phyloP scores from a whole-genome alignment of 495 filamentous ascomycete genomes.

The Podospora sp. region DNA sequence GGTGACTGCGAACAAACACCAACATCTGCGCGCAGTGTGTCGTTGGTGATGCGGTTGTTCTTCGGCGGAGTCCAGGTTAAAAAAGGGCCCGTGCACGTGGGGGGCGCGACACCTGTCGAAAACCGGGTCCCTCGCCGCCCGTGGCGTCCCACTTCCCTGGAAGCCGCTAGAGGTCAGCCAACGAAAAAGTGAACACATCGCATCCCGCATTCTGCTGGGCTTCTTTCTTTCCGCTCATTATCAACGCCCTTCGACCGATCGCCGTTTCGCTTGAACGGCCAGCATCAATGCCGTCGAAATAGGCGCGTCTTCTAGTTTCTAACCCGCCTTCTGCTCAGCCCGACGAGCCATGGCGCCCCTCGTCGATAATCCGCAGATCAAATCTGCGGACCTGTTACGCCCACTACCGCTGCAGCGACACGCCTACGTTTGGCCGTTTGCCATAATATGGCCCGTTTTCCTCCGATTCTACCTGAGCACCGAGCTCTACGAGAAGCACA shows the following conservation, averaged over 20 bases:
- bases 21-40: no score
- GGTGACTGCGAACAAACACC: no score
- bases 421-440: conserved; percentile 89
- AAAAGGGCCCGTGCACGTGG: background rate
- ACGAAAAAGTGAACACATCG: conserved; percentile 23
- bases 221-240: background rate
- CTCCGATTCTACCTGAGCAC: conserved; percentile 80
- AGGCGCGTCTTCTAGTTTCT: conserved; percentile 5
- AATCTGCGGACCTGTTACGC: conserved; percentile 82
- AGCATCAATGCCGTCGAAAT: conserved; percentile 29
- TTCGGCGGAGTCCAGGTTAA: background rate
- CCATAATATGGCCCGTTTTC: conserved; percentile 88
- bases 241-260: background rate
- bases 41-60: background rate
- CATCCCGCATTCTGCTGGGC: conserved; percentile 13
- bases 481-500: conserved; percentile 85
- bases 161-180: conserved; percentile 14
- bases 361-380: conserved; percentile 88
- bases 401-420: conserved; percentile 81
- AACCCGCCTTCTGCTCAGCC: background rate
- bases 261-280: background rate
- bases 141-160: conserved; percentile 3
- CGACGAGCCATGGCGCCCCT: conserved; percentile 60
- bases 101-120: conserved; percentile 2
- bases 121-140: conserved; percentile 6